Evolutionary conservation across 2,329 filamentous ascomycete species (phyloP).

Genomic region (Penicillium decumbens): DNA sequence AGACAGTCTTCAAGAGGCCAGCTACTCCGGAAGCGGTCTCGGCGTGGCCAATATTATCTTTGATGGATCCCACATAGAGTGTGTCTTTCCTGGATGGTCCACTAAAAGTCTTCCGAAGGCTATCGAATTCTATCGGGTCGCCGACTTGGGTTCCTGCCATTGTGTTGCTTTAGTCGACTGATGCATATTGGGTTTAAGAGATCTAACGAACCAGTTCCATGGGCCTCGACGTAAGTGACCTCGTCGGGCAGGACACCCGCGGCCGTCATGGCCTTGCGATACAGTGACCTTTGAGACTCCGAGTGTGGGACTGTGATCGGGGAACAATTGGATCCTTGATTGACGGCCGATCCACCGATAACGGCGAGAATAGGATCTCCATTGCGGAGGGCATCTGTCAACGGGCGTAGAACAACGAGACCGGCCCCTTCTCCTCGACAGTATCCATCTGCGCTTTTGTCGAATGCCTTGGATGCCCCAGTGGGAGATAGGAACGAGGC

Average conservation of each 20-base stretch:
- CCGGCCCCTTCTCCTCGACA: conserved; percentile 48
- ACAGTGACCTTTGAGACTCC: conserved; percentile 29
- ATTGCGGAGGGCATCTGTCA: conserved; percentile 45
- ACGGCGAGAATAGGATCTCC: conserved; percentile 45
- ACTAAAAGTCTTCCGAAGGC: conserved; percentile 23
- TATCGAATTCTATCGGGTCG: conserved; percentile 29
- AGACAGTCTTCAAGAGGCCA: conserved; percentile 27
- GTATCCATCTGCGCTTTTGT: conserved; percentile 49
- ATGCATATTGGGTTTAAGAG: no score
- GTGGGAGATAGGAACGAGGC: conserved; percentile 44
- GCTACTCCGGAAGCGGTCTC: conserved; percentile 34
- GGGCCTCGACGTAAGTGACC: conserved; percentile 16
- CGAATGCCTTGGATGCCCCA: conserved; percentile 48
- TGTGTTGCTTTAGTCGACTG: no score
- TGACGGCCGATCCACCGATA: conserved; percentile 28
- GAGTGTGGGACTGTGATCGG: conserved; percentile 21
- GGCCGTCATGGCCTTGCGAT: conserved; percentile 20
- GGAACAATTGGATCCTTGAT: conserved; percentile 32
- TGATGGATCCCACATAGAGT: conserved; percentile 30
- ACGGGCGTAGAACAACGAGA: conserved; percentile 44
- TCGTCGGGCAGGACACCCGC: conserved; percentile 5
- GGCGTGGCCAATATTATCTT: conserved; percentile 33
- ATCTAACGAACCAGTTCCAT: conserved; percentile 23
- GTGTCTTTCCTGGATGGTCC: conserved; percentile 4
- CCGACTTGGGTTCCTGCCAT: conserved; percentile 26